Conservation (phyloP, 805 yeast genomes). For the Saccharomyces mikatae region DNA sequence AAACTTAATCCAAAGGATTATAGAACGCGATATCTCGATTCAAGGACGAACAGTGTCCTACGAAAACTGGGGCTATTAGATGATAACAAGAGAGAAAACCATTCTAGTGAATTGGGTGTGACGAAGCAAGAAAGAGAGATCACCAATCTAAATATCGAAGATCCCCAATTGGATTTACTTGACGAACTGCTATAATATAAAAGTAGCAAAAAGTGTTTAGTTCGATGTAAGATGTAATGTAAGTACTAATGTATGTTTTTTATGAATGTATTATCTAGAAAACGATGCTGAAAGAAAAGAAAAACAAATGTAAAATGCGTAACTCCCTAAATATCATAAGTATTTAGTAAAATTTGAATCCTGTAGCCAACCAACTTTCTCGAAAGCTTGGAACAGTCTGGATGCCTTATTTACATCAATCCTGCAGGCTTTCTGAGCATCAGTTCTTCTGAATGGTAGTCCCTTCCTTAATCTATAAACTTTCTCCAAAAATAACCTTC, state of each 20-base stretch:
- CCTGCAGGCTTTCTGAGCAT: slow-evolving; percentile 95
- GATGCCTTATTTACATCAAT: slow-evolving; percentile 96
- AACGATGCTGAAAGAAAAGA: slow-evolving; percentile 1
- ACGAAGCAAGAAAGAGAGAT: background rate
- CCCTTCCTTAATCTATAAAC: slow-evolving; percentile 63
- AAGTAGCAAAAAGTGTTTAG: background rate
- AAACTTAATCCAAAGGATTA: background rate
- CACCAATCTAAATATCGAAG: background rate
- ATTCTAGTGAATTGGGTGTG: background rate
- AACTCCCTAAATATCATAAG: slow-evolving; percentile 19
- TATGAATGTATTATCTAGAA: background rate
- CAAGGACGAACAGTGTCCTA: background rate
- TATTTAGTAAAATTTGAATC: slow-evolving; percentile 57
- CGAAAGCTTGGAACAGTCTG: slow-evolving; percentile 81
- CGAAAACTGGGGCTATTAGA: background rate
- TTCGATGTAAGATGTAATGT: background rate
- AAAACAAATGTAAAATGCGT: background rate
- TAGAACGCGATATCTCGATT: background rate
- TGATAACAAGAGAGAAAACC: background rate
- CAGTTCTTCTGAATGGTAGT: slow-evolving; percentile 87
- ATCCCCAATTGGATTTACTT: background rate
- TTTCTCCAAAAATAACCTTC: slow-evolving; percentile 83
- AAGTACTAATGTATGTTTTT: slow-evolving; percentile 1
- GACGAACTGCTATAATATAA: background rate
- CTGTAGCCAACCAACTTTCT: slow-evolving; percentile 84